A percentile compares a stretch with the other conserved stretches of the same genome.
Conservation (phyloP, 2,329 filamentous ascomycete genomes). For the Pseudocercospora macadamiae region DNA sequence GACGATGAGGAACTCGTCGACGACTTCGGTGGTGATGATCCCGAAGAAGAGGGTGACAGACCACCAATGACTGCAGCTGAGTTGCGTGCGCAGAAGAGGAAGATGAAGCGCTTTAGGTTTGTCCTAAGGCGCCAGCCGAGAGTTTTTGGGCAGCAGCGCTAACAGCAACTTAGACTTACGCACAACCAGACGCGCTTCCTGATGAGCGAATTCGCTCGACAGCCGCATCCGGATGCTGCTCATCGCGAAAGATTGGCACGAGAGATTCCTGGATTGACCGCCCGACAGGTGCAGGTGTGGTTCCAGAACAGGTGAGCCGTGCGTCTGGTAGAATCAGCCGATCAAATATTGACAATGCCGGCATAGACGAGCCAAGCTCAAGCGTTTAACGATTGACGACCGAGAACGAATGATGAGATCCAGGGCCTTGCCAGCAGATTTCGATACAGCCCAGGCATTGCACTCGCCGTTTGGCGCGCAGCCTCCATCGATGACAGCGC, state of each 20-base stretch:
- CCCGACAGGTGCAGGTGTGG: constrained; percentile 95
- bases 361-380: constrained; percentile 62
- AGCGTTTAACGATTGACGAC: constrained; percentile 63
- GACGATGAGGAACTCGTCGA: constrained; percentile 45
- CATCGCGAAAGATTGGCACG: constrained; percentile 84
- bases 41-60: constrained; percentile 33
- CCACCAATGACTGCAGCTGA: constrained; percentile 50
- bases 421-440: constrained; percentile 61
- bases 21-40: constrained; percentile 40
- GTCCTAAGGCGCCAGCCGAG: constrained; percentile 4
- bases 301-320: constrained; percentile 84
- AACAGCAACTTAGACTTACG: constrained; percentile 67
- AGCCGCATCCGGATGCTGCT: constrained; percentile 89
- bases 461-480: constrained; percentile 55
- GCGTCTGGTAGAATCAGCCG: neutral
- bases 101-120: constrained; percentile 78
- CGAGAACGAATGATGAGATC: constrained; percentile 65
- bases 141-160: constrained; percentile 17
- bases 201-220: constrained; percentile 95
- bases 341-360: constrained; percentile 19
- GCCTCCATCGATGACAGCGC: constrained; percentile 49
- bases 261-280: constrained; percentile 89
- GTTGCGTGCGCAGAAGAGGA: constrained; percentile 53
- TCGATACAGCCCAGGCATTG: constrained; percentile 63
- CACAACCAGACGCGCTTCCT: constrained; percentile 97